Evolutionary conservation across 768 basidiomycete genomes (phyloP).

Genomic region (Mycena epipterygia): DNA sequence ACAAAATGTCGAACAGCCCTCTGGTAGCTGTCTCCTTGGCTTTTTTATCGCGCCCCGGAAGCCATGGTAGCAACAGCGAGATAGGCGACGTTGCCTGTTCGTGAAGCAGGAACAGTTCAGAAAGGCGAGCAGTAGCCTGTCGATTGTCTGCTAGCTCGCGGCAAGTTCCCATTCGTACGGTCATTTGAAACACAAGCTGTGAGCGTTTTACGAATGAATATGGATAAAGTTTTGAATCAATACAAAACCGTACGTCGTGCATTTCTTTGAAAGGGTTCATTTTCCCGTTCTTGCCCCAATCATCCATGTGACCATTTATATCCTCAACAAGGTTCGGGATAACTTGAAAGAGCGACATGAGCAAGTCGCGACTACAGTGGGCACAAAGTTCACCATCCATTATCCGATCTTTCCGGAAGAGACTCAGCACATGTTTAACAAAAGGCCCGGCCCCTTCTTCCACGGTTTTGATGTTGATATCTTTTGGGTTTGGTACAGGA

Average conservation of each 20-base stretch:
- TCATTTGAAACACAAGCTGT: constrained; percentile 51
- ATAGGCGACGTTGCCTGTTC: constrained; percentile 52
- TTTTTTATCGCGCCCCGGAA: constrained; percentile 48
- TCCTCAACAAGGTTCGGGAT: constrained; percentile 42
- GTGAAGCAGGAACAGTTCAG: constrained; percentile 46
- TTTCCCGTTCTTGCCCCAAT: constrained; percentile 41
- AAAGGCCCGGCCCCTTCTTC: not conserved
- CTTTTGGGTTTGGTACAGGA: constrained; percentile 32
- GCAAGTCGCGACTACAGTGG: not conserved
- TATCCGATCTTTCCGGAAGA: constrained; percentile 23
- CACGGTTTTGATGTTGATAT: constrained; percentile 34
- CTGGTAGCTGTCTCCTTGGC: constrained; percentile 47
- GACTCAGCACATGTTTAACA: constrained; percentile 16
- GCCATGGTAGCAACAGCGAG: constrained; percentile 50
- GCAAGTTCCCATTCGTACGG: constrained; percentile 51
- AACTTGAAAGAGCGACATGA: constrained; percentile 22
- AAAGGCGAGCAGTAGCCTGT: constrained; percentile 39
- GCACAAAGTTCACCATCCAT: constrained; percentile 1
- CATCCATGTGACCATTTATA: constrained; percentile 37
- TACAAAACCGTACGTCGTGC: constrained; percentile 36
- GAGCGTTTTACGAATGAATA: not conserved
- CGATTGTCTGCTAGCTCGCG: constrained; percentile 47
- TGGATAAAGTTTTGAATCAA: not conserved
- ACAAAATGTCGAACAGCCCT: constrained; percentile 44
- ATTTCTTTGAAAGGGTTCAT: constrained; percentile 45